These are phyloP conservation scores for Podospora australis DNA, from an alignment of 495 filamentous ascomycete genomes.

Conservation along the genomic window DNA sequence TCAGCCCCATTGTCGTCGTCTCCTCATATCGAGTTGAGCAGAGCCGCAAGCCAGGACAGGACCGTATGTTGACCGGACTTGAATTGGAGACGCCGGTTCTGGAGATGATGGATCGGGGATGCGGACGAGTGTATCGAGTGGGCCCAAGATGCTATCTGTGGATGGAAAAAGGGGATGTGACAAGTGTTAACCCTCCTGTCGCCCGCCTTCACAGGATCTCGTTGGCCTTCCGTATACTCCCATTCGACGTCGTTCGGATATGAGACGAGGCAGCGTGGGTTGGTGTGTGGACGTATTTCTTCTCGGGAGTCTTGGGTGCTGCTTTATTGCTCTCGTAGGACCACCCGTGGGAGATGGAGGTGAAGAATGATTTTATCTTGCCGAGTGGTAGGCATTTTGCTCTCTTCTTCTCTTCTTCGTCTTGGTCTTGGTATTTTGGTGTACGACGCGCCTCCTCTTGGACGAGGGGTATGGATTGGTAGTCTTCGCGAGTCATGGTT, in stretches of 20 bases:
- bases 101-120: too few species aligned
- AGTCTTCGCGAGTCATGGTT: neutral
- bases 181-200: too few species aligned
- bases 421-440: slow-evolving; percentile 2
- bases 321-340: neutral
- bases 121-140: neutral
- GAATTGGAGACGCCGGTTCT: neutral
- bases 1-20: neutral
- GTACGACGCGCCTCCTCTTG: too few species aligned
- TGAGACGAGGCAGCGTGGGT: slow-evolving; percentile 37
- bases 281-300: slow-evolving; percentile 33
- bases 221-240: slow-evolving; percentile 30
- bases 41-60: too few species aligned
- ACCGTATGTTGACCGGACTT: too few species aligned
- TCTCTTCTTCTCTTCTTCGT: neutral
- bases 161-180: neutral
- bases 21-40: neutral
- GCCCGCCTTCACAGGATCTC: slow-evolving; percentile 31
- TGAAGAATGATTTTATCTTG: too few species aligned
- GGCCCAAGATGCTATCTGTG: too few species aligned
- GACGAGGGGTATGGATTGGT: neutral
- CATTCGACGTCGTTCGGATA: slow-evolving; percentile 34
- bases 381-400: slow-evolving; percentile 12
- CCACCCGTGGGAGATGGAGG: slow-evolving; percentile 11
- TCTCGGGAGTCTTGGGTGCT: slow-evolving; percentile 3